A percentile compares a stretch with the other conserved stretches of the same genome.
Conservation (phyloP, 1,284 basidiomycete species). For the Naganishia albida region DNA sequence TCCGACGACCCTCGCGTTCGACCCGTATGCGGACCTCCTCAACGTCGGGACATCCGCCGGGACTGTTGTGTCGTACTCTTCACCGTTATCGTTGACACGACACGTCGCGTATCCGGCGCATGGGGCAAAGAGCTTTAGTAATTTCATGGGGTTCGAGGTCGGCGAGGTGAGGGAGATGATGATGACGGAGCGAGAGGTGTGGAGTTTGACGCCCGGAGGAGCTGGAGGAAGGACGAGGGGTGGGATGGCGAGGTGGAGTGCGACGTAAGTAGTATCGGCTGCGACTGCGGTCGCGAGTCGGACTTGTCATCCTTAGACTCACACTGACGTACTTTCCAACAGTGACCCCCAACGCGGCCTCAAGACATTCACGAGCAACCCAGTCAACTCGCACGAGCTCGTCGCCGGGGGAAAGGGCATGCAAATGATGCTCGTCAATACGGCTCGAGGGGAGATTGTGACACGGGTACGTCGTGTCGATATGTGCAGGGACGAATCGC, state of each 20-base stretch:
- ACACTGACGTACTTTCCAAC: slow-evolving; percentile 6
- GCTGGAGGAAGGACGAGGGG: slow-evolving; percentile 51
- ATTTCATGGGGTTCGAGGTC: slow-evolving; percentile 34
- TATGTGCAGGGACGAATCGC: slow-evolving; percentile 44
- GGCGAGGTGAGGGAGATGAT: slow-evolving; percentile 68
- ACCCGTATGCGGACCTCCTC: slow-evolving; percentile 83
- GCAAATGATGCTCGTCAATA: slow-evolving; percentile 71
- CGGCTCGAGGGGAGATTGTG: slow-evolving; percentile 68
- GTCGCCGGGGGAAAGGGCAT: slow-evolving; percentile 63
- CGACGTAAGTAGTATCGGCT: slow-evolving; percentile 45
- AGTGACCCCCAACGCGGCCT: slow-evolving; percentile 48
- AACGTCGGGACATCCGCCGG: slow-evolving; percentile 83
- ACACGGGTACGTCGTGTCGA: slow-evolving; percentile 56
- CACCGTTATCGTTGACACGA: slow-evolving; percentile 57
- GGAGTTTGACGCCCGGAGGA: slow-evolving; percentile 52
- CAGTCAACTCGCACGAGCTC: slow-evolving; percentile 59
- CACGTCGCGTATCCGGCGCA: slow-evolving; percentile 69
- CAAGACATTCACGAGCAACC: slow-evolving; percentile 53
- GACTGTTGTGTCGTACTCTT: slow-evolving; percentile 70
- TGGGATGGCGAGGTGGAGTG: slow-evolving; percentile 52
- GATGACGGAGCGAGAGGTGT: slow-evolving; percentile 72
- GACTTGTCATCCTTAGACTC: background rate
- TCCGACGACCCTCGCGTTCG: slow-evolving; percentile 74
- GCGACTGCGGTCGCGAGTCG: no score
- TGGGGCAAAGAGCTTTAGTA: slow-evolving; percentile 41